Evolutionary conservation across 2,329 filamentous ascomycete genomes (phyloP), one percentile per base, ranked within the genome.

Genomic region (Microdochium paspali): DNA sequence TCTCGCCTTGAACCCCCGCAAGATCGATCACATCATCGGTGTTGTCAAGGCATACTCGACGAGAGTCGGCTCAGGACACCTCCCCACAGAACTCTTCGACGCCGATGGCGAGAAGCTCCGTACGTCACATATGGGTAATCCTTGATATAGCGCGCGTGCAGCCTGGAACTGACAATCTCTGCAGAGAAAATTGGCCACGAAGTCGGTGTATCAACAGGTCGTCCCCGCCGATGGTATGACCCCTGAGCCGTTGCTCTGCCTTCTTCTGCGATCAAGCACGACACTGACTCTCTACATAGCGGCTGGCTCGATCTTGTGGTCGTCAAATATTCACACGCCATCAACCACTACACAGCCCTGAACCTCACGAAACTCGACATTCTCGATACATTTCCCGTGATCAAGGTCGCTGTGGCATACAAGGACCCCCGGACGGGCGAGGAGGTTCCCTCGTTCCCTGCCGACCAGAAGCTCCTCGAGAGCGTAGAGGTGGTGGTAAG

Each of bases 381-480:
- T 31, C 73, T 90, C 15, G 85, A 90, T 61, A 78, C 78, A 26
- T 89, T 95, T 61, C 72, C 78, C 10, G 82, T 80, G 58, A 77
- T 94, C 66, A 86, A 90, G 64, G 40, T 43, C 18, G 85, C 85
- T 18, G 78, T 85, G 13, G 81, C 79, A 2, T 95, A 95, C 68
- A 74, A 73, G 56, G 62, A 71, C 46, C 61, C 66, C 35, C 58
- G 63, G 25, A 68, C 66, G 0, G 67, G 66, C 40, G 60, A 76
- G 58, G 66, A 69, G 47, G 64, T 85, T 10, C 70, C 76, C 18
- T 79, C 74, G 12, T 88, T 85, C 73, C 85, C 76, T 4, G 80
- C 82, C 7, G 77, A 85, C 57, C 71, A 80, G 15, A 66, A 71
- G 39, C 62, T 74, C 30, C 69, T 88, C 15, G 74, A 76, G 24